Evolutionary conservation across 1,284 basidiomycete species (phyloP), one percentile per base, ranked within the genome.

Genomic region (Cryptococcus sp.): DNA sequence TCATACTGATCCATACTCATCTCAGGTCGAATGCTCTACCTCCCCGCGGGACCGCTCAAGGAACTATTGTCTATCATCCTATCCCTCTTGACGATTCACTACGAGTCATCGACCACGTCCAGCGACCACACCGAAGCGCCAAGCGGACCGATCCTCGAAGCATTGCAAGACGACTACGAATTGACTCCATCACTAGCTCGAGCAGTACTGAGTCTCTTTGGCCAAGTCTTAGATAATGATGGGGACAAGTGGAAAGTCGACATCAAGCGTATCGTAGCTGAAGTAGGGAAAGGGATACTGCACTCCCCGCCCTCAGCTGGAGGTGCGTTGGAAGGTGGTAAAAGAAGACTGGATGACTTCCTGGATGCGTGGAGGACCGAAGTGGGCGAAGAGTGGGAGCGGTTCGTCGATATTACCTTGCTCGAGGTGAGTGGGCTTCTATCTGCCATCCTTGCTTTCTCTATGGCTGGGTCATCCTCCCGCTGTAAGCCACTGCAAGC

Each of bases 161-260:
- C 84, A 0, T 80, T 94, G 16, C 83, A 86, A 17, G 81, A 86
- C 37, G 86, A 88, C n/a, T 86, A 92, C 67, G 89, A 91, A 19
- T 78, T 93, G 20, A 80, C 83, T 1, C 74, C 81, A 4, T 74
- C 81, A 0, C 84, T 93, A 5, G 83, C 85, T 0, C 74, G 68
- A 3, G 88, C 91, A 66, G 81, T 93, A 10, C 84, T 94, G 80
- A 71, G 75, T 0, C 91, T 92, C 85, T 95, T 93, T 65, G 91
- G 91, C 10, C 3, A 15, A 38, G 34, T 22, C 3, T 1, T 16
- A 57, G 61, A 22, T 52, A 58, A 44, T 55, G 50, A 44, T 64
- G 76, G n/a, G 25, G 64, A 54, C 29, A 26, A 34, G 6, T 78
- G 77, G 75, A 44, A 48, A 19, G 65, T 59, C 10, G 69, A 76